Base-by-base conservation (phyloP, 768 basidiomycete species). In the Russula lepida region DNA sequence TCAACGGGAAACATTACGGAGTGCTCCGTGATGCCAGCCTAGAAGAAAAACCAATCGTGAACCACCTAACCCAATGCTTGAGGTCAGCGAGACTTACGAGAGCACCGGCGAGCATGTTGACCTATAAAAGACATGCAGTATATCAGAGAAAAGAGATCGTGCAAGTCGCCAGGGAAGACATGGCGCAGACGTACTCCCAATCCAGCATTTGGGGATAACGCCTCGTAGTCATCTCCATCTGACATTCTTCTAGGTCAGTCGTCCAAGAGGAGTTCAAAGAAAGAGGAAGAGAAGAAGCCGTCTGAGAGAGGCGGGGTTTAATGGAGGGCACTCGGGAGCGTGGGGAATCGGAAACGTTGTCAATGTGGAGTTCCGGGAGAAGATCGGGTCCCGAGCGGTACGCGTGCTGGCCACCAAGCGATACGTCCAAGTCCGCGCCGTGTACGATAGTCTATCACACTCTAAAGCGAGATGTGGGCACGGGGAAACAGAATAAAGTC, bases 21-120 rank as follows among this genome's bases (percentile, higher is more conserved):
- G 76, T 99, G 97, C 73, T 99, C 97, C 56, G 95, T 94, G 68
- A 99, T 98, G 63, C 97, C 97, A 68, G 97, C 97, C 94, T 95
- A 71, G 27, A 60, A 57, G 59, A 56, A 56, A 54, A 56, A 54
- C 15, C 23, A 39, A 32, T 43, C 49, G 60, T 35, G 19, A 41
- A 44, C 46, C 15, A 30, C 41, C 51, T 13, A 23, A 44, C 51
- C 44, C 37, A 19, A 21, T 12, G 28, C 6, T 19, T n/a, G 9
- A 11, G 27, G 46, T 28, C 13, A 13, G 58, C 43, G 61, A 49
- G 44, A 81, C 90, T 77, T 71, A 95, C 94, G 73, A 98, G 77
- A 54, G 94, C 94, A 64, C 97, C 97, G 25, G 97, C 97, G 69
- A 93, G 74, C 97, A 98, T 98, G 74, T 94, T 95, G 62, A 97